phyloP scores from a whole-genome alignment of 2,329 filamentous ascomycete genomes.

The Paramyrothecium roridum region DNA sequence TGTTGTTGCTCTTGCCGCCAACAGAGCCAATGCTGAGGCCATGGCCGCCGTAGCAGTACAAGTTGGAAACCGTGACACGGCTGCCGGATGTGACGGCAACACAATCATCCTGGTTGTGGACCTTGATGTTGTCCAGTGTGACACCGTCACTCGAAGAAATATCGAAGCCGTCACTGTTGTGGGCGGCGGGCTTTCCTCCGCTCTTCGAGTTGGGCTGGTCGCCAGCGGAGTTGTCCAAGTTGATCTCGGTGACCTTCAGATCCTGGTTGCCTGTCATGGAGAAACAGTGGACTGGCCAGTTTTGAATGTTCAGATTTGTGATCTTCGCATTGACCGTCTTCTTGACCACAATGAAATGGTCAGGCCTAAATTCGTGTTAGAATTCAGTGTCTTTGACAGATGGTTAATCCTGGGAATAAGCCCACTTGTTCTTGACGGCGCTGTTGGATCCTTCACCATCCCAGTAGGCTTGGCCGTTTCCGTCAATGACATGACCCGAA shows the following conservation, averaged over 20 bases:
- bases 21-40: slow-evolving; percentile 35
- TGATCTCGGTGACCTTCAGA: slow-evolving; percentile 27
- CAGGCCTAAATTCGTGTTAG: slow-evolving; percentile 5
- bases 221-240: slow-evolving; percentile 31
- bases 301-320: slow-evolving; percentile 29
- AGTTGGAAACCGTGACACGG: slow-evolving; percentile 37
- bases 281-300: slow-evolving; percentile 34
- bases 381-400: background rate
- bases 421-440: slow-evolving; percentile 53
- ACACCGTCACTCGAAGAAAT: slow-evolving; percentile 44
- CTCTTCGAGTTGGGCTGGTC: slow-evolving; percentile 14
- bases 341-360: slow-evolving; percentile 51
- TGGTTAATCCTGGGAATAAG: background rate
- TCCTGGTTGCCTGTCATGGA: slow-evolving; percentile 28
- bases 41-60: slow-evolving; percentile 37
- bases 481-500: slow-evolving; percentile 46
- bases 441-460: slow-evolving; percentile 51
- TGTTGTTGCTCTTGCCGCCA: slow-evolving; percentile 45
- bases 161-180: slow-evolving; percentile 58
- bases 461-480: slow-evolving; percentile 55
- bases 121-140: slow-evolving; percentile 43
- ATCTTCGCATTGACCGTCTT: slow-evolving; percentile 26
- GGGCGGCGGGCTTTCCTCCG: slow-evolving; percentile 14
- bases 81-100: slow-evolving; percentile 49
- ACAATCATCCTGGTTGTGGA: slow-evolving; percentile 59